Evolutionary conservation across 2,329 filamentous ascomycete species (phyloP).

Genomic region (Corniculantispora saksenae): DNA sequence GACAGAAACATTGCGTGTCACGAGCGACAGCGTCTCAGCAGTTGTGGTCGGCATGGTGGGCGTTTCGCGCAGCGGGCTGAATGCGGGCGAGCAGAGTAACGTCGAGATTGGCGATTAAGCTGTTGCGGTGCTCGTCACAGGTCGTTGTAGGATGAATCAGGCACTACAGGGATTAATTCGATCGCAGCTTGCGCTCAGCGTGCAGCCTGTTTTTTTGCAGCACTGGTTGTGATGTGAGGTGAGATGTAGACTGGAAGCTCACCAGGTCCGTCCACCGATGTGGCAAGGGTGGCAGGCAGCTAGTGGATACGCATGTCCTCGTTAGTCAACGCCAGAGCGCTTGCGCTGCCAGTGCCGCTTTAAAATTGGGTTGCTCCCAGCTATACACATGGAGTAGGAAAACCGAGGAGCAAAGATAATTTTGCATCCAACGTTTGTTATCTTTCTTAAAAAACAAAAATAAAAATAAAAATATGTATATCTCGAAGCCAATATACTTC

Average conservation of each 20-base stretch:
- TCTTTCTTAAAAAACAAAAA: no score
- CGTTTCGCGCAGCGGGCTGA: background rate
- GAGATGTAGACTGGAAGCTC: constrained; percentile 14
- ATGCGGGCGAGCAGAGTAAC: constrained; percentile 1
- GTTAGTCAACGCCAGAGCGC: constrained; percentile 12
- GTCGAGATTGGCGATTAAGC: background rate
- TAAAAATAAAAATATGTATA: no score
- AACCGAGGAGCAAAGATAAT: no score
- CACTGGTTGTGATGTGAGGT: constrained; percentile 10
- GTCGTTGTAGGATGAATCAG: background rate
- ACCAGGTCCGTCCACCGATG: background rate
- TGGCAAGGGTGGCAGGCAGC: constrained; percentile 19
- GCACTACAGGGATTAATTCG: background rate
- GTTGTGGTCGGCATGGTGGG: constrained; percentile 89
- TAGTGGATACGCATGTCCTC: constrained; percentile 18
- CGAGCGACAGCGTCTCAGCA: constrained; percentile 92
- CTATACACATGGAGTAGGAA: background rate
- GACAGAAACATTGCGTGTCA: constrained; percentile 93
- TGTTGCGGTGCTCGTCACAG: background rate
- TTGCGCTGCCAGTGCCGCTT: background rate
- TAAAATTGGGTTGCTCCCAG: background rate
- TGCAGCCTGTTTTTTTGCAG: constrained; percentile 3
- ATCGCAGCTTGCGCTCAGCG: background rate
- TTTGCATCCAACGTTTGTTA: no score
- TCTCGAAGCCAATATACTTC: no score